Conservation (phyloP, 257 asterid species). For the Nyctanthes arbortristis region DNA sequence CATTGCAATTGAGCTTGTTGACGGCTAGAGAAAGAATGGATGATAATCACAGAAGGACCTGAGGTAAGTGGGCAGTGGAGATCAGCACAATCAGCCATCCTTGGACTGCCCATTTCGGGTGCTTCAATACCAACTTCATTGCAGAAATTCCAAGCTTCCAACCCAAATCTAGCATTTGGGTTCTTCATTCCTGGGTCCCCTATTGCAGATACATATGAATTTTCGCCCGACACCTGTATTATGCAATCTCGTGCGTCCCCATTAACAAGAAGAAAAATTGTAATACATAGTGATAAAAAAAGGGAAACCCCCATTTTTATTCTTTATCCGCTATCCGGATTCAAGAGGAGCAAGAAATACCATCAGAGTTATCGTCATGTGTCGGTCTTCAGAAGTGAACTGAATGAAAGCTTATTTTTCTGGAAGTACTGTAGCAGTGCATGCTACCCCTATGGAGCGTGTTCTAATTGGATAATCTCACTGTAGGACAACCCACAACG, state of each 20-base stretch:
- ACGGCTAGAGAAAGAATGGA: background rate
- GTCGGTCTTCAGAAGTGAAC: too few relatives aligned
- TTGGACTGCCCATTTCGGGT: conserved; percentile 80
- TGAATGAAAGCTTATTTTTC: too few relatives aligned
- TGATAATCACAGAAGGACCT: conserved; percentile 38
- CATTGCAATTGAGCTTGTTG: background rate
- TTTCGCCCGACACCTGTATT: conserved; percentile 19
- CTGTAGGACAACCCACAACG: too few relatives aligned
- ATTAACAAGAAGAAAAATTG: conserved; percentile 20
- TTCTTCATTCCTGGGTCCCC: conserved; percentile 87
- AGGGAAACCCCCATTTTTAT: conserved; percentile 28
- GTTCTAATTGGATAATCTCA: too few relatives aligned
- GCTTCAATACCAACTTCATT: conserved; percentile 84
- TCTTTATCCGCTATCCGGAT: background rate
- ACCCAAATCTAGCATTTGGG: conserved; percentile 80
- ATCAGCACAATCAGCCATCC: conserved; percentile 87
- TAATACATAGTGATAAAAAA: background rate
- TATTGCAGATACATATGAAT: conserved; percentile 50
- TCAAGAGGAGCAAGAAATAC: background rate
- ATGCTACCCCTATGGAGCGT: too few relatives aligned
- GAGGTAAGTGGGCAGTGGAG: conserved; percentile 38
- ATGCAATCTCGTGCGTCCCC: conserved; percentile 23
- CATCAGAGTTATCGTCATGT: background rate
- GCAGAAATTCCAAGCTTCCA: conserved; percentile 95
- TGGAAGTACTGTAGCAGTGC: too few relatives aligned